Conservation (phyloP, 164 flowering plant genomes). For the Vitis rotundifolia region DNA sequence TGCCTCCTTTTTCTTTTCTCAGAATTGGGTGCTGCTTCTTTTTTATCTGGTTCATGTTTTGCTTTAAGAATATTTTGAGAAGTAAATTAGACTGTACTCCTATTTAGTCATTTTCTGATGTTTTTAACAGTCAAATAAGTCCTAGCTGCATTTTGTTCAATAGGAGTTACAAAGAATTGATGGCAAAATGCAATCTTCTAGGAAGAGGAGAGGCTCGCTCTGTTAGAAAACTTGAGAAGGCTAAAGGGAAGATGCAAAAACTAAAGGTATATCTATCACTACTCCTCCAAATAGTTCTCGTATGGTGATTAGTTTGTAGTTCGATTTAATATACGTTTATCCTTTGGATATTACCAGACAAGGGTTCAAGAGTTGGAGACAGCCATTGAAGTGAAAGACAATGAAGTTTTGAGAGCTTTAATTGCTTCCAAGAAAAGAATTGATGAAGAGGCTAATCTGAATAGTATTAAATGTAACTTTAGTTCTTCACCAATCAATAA, state of each 20-base stretch:
- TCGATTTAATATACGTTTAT: not conserved
- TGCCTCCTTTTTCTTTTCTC: too few species aligned
- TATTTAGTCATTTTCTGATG: too few species aligned
- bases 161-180: conserved; percentile 92
- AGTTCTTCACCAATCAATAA: conserved; percentile 3
- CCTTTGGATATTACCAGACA: conserved; percentile 37
- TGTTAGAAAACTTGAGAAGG: conserved; percentile 67
- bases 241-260: conserved; percentile 63
- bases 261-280: conserved; percentile 53
- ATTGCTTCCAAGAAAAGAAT: conserved; percentile 43
- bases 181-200: conserved; percentile 83
- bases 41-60: too few species aligned
- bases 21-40: too few species aligned
- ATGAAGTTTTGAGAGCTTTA: conserved; percentile 57
- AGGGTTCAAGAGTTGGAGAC: conserved; percentile 74
- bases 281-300: not conserved
- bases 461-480: conserved; percentile 12
- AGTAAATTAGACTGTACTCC: too few species aligned
- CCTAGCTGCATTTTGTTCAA: conserved; percentile 3
- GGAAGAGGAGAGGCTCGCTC: conserved; percentile 83
- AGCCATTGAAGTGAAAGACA: conserved; percentile 67
- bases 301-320: not conserved
- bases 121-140: not conserved
- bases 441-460: conserved; percentile 7
- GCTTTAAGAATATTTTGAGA: too few species aligned